A percentile compares a stretch with the other conserved stretches of the same genome.
phyloP scores from a whole-genome alignment of 2,329 filamentous ascomycete genomes.

The Cercospora berteroae region DNA sequence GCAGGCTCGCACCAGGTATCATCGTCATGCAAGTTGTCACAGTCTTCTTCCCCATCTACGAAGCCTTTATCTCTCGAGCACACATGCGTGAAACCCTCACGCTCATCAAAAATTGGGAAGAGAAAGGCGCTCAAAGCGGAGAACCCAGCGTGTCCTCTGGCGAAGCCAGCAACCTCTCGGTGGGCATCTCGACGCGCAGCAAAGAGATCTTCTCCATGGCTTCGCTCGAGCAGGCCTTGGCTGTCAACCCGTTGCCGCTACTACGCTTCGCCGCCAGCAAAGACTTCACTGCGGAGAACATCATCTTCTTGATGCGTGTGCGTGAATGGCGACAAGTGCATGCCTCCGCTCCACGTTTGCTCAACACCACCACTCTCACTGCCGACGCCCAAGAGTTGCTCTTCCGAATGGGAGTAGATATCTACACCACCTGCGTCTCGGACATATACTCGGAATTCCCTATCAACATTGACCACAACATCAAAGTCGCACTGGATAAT shows the following conservation, averaged over 20 bases:
- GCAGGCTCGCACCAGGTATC: conserved; percentile 58
- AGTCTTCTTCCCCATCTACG: conserved; percentile 62
- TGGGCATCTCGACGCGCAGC: conserved; percentile 15
- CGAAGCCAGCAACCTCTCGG: conserved; percentile 4
- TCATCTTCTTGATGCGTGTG: conserved; percentile 62
- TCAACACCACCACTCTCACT: conserved; percentile 13
- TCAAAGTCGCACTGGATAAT: conserved; percentile 54
- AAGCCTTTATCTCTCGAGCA: conserved; percentile 48
- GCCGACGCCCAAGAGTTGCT: conserved; percentile 32
- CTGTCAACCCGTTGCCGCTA: conserved; percentile 58
- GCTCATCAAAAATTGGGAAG: conserved; percentile 29
- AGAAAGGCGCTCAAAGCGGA: conserved; percentile 13
- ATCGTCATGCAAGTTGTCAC: conserved; percentile 63
- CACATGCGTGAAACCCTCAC: conserved; percentile 37
- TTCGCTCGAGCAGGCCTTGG: conserved; percentile 61
- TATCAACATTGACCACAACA: conserved; percentile 61
- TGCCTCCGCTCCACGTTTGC: conserved; percentile 16
- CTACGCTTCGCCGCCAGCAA: conserved; percentile 63
- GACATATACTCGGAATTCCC: conserved; percentile 63
- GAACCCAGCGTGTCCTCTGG: conserved; percentile 15
- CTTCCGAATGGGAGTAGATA: conserved; percentile 59
- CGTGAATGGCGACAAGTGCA: conserved; percentile 43
- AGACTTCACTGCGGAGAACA: conserved; percentile 71
- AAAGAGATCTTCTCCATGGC: conserved; percentile 55
- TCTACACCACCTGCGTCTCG: conserved; percentile 63